These are phyloP conservation scores for Eimeria praecox DNA, from an alignment of 169 alveolate genomes.

Conservation along the genomic window DNA sequence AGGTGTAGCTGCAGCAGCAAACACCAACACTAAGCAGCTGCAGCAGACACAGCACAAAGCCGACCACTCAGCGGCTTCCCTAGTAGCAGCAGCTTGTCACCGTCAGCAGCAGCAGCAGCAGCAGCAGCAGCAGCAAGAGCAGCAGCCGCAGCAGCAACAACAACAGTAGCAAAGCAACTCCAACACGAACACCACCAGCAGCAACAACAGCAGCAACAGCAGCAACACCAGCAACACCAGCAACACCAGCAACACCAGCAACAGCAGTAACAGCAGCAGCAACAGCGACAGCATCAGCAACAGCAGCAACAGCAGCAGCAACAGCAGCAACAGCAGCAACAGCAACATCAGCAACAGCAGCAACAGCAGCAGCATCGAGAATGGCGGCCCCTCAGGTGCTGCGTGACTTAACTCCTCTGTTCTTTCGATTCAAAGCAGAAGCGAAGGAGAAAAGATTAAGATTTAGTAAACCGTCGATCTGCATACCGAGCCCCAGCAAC, in stretches of 20 bases:
- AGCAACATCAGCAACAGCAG: neutral
- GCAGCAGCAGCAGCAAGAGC: neutral
- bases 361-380: slow-evolving; percentile 54
- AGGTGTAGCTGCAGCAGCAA: too few species aligned
- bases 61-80: neutral
- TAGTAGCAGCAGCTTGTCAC: neutral
- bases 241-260: neutral
- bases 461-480: neutral
- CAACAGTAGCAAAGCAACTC: neutral
- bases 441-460: slow-evolving; percentile 16
- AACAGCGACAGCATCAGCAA: neutral
- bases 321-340: neutral
- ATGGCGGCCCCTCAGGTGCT: slow-evolving; percentile 23
- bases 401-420: slow-evolving; percentile 42
- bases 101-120: neutral
- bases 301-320: slow-evolving; percentile 2
- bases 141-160: neutral
- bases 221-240: too few species aligned
- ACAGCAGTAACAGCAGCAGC: neutral
- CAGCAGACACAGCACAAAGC: too few species aligned
- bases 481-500: slow-evolving; percentile 47
- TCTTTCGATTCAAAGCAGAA: slow-evolving; percentile 42
- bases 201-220: neutral
- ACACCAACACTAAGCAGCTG: too few species aligned
- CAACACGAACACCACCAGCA: neutral